phyloP scores from a whole-genome alignment of 2,329 filamentous ascomycete species.

The Nigrospora osmanthi region DNA sequence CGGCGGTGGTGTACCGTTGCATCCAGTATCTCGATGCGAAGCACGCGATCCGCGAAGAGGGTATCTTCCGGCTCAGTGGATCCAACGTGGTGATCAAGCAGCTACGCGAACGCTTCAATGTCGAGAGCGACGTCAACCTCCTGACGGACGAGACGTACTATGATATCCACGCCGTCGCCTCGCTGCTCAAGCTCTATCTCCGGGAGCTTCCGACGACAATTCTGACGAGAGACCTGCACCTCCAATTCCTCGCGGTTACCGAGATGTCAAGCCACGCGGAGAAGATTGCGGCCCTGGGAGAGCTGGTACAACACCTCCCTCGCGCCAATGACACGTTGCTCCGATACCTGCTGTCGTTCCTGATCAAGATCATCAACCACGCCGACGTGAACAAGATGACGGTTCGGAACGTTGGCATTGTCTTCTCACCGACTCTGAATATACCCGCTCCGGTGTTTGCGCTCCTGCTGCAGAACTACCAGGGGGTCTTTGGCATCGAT shows the following conservation, averaged over 20 bases:
- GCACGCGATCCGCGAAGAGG: slow-evolving; percentile 78
- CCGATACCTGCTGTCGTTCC: slow-evolving; percentile 76
- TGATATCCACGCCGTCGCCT: slow-evolving; percentile 93
- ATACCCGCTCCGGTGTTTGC: slow-evolving; percentile 93
- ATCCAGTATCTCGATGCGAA: slow-evolving; percentile 86
- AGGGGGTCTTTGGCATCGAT: slow-evolving; percentile 71
- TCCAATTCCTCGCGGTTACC: slow-evolving; percentile 78
- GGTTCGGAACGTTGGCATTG: slow-evolving; percentile 92
- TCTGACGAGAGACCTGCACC: slow-evolving; percentile 80
- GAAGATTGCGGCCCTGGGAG: slow-evolving; percentile 69
- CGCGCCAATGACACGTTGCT: slow-evolving; percentile 73
- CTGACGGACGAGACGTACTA: slow-evolving; percentile 77
- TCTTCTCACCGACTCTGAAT: slow-evolving; percentile 95
- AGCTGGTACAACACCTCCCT: slow-evolving; percentile 74
- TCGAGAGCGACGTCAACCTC: slow-evolving; percentile 83
- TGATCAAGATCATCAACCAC: slow-evolving; percentile 90
- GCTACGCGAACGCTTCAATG: slow-evolving; percentile 88
- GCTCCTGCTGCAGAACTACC: slow-evolving; percentile 85
- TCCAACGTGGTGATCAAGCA: slow-evolving; percentile 91
- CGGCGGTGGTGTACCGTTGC: slow-evolving; percentile 90
- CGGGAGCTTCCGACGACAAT: slow-evolving; percentile 88
- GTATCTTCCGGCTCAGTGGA: slow-evolving; percentile 94
- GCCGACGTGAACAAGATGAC: slow-evolving; percentile 95
- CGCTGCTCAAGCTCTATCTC: slow-evolving; percentile 86
- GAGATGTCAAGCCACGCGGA: slow-evolving; percentile 69